These are phyloP conservation scores for Cucumis sativus DNA, from an alignment of 306 rosid species.

Conservation along the genomic window DNA sequence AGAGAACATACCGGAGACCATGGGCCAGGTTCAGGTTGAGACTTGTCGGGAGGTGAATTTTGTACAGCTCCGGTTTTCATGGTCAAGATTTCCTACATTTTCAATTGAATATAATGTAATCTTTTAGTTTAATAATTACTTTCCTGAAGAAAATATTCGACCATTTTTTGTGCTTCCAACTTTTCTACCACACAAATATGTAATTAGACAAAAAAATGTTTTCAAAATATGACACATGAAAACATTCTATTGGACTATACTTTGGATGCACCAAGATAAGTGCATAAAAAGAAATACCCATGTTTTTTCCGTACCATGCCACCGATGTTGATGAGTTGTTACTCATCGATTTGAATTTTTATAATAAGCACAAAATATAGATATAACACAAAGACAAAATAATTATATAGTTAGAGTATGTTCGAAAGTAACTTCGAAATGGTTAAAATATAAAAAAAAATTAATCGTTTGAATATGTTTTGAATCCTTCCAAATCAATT, in stretches of 20 bases:
- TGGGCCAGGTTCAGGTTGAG: conserved; percentile 65
- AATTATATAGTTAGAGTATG: too few species aligned
- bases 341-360: neutral
- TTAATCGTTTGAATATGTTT: too few species aligned
- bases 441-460: too few species aligned
- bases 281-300: too few species aligned
- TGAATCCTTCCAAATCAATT: too few species aligned
- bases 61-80: conserved; percentile 82
- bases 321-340: neutral
- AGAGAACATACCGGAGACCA: conserved; percentile 75
- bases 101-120: neutral
- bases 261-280: too few species aligned
- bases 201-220: too few species aligned
- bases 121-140: neutral
- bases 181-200: too few species aligned
- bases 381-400: neutral
- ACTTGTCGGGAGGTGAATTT: conserved; percentile 77
- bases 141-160: neutral
- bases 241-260: too few species aligned
- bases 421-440: too few species aligned
- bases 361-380: neutral
- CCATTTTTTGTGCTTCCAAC: too few species aligned
- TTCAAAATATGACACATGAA: too few species aligned
- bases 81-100: conserved; percentile 58
- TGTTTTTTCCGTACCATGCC: neutral